Evolutionary conservation across 306 rosid species (phyloP).

Genomic region (Rosa multiflora): DNA sequence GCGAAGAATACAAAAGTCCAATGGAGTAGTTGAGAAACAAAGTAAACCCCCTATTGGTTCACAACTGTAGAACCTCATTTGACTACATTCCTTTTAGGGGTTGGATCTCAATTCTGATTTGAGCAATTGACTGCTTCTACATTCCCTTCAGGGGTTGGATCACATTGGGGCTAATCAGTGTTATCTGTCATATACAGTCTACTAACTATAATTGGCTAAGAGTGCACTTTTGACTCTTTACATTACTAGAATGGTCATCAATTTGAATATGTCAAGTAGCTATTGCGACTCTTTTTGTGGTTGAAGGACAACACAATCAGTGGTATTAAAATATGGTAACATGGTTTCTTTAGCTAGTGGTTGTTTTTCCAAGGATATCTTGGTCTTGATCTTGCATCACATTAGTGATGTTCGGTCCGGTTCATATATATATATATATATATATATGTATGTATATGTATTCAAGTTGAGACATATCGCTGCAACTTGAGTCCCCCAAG

Average conservation of each 20-base stretch:
- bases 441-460: too few species aligned
- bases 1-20: neutral
- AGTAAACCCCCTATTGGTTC: neutral
- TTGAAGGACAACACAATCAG: neutral
- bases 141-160: neutral
- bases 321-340: neutral
- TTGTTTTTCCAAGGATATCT: neutral
- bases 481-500: too few species aligned
- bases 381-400: neutral
- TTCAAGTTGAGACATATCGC: too few species aligned
- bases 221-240: neutral
- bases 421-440: too few species aligned
- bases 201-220: neutral
- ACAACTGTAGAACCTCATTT: neutral
- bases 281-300: neutral
- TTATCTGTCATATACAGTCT: neutral
- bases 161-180: neutral
- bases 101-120: neutral
- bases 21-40: conserved; percentile 1
- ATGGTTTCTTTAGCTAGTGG: neutral
- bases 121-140: neutral
- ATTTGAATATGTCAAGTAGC: neutral
- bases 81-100: neutral
- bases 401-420: too few species aligned
- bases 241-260: neutral